Conservation (phyloP, 2,329 filamentous ascomycete genomes). For the Colletotrichum sp. region DNA sequence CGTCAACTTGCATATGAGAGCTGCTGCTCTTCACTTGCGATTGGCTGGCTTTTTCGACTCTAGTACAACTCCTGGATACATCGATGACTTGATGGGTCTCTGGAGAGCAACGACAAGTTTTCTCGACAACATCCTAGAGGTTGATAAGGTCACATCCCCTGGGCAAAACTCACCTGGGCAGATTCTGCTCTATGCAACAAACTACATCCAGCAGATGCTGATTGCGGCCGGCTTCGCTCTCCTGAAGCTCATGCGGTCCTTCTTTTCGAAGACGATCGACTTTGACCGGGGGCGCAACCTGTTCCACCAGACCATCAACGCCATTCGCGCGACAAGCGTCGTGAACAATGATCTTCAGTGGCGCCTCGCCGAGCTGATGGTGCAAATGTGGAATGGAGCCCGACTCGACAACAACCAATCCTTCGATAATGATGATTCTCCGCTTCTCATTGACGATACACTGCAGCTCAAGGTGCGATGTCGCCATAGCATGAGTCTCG, state of each 20-base stretch:
- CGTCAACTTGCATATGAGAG: constrained; percentile 71
- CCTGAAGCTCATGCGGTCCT: constrained; percentile 78
- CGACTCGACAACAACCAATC: constrained; percentile 54
- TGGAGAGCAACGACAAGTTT: constrained; percentile 76
- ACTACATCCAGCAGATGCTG: constrained; percentile 85
- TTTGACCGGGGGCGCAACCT: constrained; percentile 69
- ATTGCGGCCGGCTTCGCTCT: constrained; percentile 81
- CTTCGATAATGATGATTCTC: constrained; percentile 53
- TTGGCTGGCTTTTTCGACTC: constrained; percentile 84
- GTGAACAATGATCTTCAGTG: constrained; percentile 80
- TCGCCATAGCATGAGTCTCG: constrained; percentile 82
- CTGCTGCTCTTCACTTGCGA: constrained; percentile 76
- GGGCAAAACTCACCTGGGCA: constrained; percentile 52
- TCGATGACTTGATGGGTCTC: constrained; percentile 76
- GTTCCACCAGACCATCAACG: constrained; percentile 73
- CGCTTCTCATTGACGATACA: constrained; percentile 67
- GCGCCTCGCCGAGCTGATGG: constrained; percentile 82
- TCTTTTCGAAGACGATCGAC: constrained; percentile 76
- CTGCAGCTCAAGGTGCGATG: constrained; percentile 83
- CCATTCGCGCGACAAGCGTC: constrained; percentile 75
- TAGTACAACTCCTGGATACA: constrained; percentile 72
- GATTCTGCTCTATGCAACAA: constrained; percentile 70
- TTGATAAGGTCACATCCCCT: constrained; percentile 52
- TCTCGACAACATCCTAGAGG: constrained; percentile 67
- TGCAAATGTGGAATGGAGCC: constrained; percentile 83